Conservation (phyloP, 495 filamentous ascomycete genomes). For the Staphylotrichum tortipilum region DNA sequence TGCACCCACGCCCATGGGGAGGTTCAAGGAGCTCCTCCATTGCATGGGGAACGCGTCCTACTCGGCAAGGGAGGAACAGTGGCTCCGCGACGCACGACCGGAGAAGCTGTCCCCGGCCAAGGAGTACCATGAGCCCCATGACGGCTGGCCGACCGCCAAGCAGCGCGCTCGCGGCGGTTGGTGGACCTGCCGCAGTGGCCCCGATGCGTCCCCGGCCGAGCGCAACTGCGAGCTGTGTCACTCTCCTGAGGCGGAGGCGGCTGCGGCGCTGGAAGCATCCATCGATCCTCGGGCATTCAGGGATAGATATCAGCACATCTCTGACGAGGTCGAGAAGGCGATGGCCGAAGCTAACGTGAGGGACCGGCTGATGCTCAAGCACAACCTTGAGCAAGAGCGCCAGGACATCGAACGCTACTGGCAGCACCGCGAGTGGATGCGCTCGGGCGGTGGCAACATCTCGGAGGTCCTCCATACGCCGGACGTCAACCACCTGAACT, state of each 20-base stretch:
- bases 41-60: conserved; percentile 1
- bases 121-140: conserved; percentile 26
- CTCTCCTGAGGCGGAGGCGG: no score
- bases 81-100: background rate
- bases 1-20: background rate
- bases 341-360: background rate
- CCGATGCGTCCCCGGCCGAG: conserved; percentile 25
- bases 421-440: background rate
- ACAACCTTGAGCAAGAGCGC: background rate
- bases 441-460: background rate
- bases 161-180: conserved; percentile 25
- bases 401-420: background rate
- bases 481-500: conserved; percentile 4
- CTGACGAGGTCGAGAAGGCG: conserved; percentile 12
- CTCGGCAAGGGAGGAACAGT: conserved; percentile 1
- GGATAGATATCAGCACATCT: conserved; percentile 7
- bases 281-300: background rate
- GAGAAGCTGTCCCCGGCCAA: conserved; percentile 17
- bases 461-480: background rate
- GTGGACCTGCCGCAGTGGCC: conserved; percentile 34
- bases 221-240: conserved; percentile 23
- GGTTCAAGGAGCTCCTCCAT: conserved; percentile 10
- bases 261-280: background rate
- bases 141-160: conserved; percentile 22
- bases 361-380: conserved; percentile 3